These are phyloP conservation scores for Alternaria rosae DNA, from an alignment of 2,329 filamentous ascomycete genomes.

Conservation along the genomic window DNA sequence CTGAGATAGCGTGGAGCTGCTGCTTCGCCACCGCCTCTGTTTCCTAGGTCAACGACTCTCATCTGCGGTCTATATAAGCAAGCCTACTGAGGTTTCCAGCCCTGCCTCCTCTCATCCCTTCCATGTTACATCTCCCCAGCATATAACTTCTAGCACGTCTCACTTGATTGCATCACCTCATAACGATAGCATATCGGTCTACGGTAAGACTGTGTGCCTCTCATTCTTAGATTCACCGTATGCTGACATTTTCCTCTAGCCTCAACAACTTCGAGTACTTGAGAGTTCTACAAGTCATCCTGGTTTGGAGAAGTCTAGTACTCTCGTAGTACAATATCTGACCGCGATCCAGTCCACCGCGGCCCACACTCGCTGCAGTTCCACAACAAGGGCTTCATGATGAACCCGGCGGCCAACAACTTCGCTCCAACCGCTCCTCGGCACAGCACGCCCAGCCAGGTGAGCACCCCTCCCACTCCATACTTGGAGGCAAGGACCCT, in stretches of 20 bases:
- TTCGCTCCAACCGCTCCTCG: constrained; percentile 16
- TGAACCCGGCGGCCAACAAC: constrained; percentile 21
- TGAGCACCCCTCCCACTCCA: constrained; percentile 18
- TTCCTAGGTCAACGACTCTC: not conserved
- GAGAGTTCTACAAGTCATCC: not conserved
- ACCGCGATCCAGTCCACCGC: constrained; percentile 5
- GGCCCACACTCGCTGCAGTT: not conserved
- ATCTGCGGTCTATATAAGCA: constrained; percentile 1
- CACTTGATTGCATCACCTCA: not conserved
- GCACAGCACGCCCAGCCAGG: constrained; percentile 15
- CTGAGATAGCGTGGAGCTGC: not conserved
- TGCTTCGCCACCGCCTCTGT: not conserved
- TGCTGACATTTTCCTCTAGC: not conserved
- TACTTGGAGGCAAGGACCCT: constrained; percentile 28
- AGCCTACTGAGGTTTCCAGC: not conserved
- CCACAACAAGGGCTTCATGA: not conserved
- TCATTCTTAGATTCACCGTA: not conserved
- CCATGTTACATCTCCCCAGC: not conserved
- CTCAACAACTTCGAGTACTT: not conserved
- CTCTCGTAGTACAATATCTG: not conserved
- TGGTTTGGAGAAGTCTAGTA: not conserved
- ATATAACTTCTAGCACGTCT: not conserved
- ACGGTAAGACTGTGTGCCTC: not conserved
- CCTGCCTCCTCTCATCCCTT: not conserved
- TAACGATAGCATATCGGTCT: not conserved